Conservation (phyloP, 495 filamentous ascomycete species). For the Penicillium soppii region DNA sequence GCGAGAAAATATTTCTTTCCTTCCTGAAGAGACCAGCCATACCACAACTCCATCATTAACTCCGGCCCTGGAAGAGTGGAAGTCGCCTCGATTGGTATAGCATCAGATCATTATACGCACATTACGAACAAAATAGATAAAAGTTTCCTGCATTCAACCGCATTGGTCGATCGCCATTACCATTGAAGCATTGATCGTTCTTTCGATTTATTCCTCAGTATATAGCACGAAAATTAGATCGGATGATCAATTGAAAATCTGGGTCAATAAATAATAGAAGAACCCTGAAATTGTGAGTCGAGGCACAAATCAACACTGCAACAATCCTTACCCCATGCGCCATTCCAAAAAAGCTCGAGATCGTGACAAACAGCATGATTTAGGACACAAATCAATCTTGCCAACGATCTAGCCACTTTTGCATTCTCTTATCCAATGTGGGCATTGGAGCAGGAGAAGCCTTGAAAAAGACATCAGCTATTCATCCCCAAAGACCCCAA, state of each 20-base stretch:
- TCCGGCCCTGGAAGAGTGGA: constrained; percentile 32
- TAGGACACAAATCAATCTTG: constrained; percentile 31
- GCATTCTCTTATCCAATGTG: constrained; percentile 32
- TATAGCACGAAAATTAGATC: constrained; percentile 2
- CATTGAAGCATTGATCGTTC: not conserved
- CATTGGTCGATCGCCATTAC: not conserved
- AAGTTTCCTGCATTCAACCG: not conserved
- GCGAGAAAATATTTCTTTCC: constrained; percentile 80
- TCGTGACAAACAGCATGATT: too few species aligned
- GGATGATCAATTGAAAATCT: not conserved
- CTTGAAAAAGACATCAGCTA: constrained; percentile 15
- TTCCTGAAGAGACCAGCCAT: constrained; percentile 25
- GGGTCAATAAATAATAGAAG: not conserved
- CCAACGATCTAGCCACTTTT: constrained; percentile 34
- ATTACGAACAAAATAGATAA: constrained; percentile 7
- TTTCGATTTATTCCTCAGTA: not conserved
- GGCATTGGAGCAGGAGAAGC: constrained; percentile 36
- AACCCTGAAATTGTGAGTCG: not conserved
- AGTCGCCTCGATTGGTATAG: constrained; percentile 2
- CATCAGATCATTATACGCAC: not conserved
- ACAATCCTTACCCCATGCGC: not conserved
- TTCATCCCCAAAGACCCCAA: not conserved
- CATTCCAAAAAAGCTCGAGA: not conserved
- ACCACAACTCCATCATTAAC: constrained; percentile 39
- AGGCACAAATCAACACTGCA: not conserved